Base-by-base conservation (phyloP, 257 asterid species). In the Nicotiana tomentosiformis region DNA sequence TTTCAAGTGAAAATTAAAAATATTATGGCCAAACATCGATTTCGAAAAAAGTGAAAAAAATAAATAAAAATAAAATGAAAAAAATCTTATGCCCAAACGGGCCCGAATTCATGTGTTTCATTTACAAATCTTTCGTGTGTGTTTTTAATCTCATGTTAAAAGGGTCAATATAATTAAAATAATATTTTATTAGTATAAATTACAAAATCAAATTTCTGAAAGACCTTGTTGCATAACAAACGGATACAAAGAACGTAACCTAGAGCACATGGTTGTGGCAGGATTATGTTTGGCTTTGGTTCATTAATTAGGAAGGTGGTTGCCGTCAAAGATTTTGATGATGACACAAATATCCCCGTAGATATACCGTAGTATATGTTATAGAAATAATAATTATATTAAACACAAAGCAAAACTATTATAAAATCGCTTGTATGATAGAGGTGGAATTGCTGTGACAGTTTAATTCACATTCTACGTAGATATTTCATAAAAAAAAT, bases 191-290 rank as follows among this genome's bases (percentile, higher is more conserved):
- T 70, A 20, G 18, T 9, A 43, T 43, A 43, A 43, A 2, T 43
- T 43, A 9, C n/a, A 70, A 60, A 60, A 20, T 60, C 5, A 20
- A 60, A 70, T 70, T 70, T 46, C 20, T 12, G 15, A 46, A 72
- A 6, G 58, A 23, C 7, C n/a, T 6, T 20, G 37, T 12, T 46
- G 60, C 10, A 49, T 49, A 20, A 74, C 7, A 46, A 10, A 4
- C 3, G 23, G 20, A 74, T 74, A 49, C 80, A 49, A 26, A 26
- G 62, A 26, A 74, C 35, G 58, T 2, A 46, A 5, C 43, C 39
- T 74, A 26, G 16, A 26, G 80, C 43, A 74, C 80, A 74, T 74
- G 80, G 80, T 74, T 74, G 62, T 26, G 23, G 80, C 62, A 49
- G 30, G 9, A 66, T 15, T 12, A 7, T 74, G 16, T 74, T 51